Evolutionary conservation across 116 monocot species (phyloP).

Genomic region (Dioscorea cayenensis): DNA sequence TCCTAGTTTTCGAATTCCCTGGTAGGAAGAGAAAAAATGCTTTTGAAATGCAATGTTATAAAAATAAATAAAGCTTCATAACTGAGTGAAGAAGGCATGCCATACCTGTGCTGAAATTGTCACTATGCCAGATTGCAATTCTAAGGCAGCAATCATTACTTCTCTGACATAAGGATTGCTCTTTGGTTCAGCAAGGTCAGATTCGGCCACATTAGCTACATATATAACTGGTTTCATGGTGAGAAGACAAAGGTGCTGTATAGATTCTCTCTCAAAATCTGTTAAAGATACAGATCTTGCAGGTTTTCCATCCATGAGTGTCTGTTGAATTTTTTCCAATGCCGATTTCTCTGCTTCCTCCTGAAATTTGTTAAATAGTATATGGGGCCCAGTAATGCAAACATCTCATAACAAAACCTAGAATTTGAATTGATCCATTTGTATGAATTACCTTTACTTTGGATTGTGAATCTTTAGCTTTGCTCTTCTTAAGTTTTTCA

Average conservation of each 20-base stretch:
- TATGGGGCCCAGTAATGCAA: not conserved
- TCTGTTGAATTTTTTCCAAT: slow-evolving; percentile 78
- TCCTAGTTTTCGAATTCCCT: not conserved
- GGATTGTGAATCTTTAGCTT: slow-evolving; percentile 76
- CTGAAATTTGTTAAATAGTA: slow-evolving; percentile 14
- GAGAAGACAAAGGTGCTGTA: slow-evolving; percentile 82
- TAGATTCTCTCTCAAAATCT: slow-evolving; percentile 82
- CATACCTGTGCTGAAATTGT: slow-evolving; percentile 93
- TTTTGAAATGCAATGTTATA: not conserved
- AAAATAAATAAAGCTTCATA: not conserved
- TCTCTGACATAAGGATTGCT: slow-evolving; percentile 74
- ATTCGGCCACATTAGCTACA: slow-evolving; percentile 96
- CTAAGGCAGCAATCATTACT: slow-evolving; percentile 61
- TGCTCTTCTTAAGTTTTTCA: slow-evolving; percentile 90
- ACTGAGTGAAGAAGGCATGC: not conserved
- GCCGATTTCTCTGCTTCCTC: slow-evolving; percentile 88
- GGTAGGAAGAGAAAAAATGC: too few relatives aligned
- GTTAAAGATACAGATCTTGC: slow-evolving; percentile 76
- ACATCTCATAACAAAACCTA: not conserved
- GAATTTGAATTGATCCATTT: not conserved
- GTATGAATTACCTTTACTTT: slow-evolving; percentile 65
- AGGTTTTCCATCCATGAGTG: slow-evolving; percentile 91
- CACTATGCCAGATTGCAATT: slow-evolving; percentile 86
- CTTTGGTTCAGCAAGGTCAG: slow-evolving; percentile 66
- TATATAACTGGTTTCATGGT: slow-evolving; percentile 98